Evolutionary conservation across 352 stramenopile genomes (phyloP).

Genomic region (Pythium grandisporangium): DNA sequence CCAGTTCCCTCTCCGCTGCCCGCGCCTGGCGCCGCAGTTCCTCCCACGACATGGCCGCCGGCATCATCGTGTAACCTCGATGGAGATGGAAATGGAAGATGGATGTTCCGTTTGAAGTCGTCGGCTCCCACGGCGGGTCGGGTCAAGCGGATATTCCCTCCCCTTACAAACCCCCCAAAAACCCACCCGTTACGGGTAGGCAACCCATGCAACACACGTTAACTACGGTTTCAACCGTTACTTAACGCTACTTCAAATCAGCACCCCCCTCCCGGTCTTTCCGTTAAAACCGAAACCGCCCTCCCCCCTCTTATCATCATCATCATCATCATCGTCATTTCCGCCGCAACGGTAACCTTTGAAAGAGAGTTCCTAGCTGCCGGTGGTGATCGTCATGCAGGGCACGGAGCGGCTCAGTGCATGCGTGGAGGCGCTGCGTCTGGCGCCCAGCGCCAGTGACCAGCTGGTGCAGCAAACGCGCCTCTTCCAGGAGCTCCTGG

Average conservation of each 20-base stretch:
- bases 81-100: too few relatives aligned
- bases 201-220: too few relatives aligned
- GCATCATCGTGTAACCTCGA: conserved; percentile 35
- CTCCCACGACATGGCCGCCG: conserved; percentile 60
- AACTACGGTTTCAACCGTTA: too few relatives aligned
- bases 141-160: too few relatives aligned
- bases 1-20: conserved; percentile 61
- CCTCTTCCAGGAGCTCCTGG: conserved; percentile 34
- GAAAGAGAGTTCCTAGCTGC: conserved; percentile 5
- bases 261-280: too few relatives aligned
- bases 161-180: background rate
- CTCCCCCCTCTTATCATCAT: background rate
- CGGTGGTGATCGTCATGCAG: too few relatives aligned
- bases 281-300: background rate
- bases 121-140: too few relatives aligned
- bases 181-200: background rate
- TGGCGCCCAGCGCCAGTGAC: conserved; percentile 5
- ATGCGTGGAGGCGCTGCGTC: conserved; percentile 17
- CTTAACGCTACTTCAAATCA: too few relatives aligned
- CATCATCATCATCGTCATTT: conserved; percentile 4
- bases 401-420: conserved; percentile 10
- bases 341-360: background rate
- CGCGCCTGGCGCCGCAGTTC: conserved; percentile 61
- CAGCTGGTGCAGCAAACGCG: conserved; percentile 13
- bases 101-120: too few relatives aligned